These are phyloP conservation scores for Brettanomyces sp. DNA, from an alignment of 805 yeast genomes.

Conservation along the genomic window DNA sequence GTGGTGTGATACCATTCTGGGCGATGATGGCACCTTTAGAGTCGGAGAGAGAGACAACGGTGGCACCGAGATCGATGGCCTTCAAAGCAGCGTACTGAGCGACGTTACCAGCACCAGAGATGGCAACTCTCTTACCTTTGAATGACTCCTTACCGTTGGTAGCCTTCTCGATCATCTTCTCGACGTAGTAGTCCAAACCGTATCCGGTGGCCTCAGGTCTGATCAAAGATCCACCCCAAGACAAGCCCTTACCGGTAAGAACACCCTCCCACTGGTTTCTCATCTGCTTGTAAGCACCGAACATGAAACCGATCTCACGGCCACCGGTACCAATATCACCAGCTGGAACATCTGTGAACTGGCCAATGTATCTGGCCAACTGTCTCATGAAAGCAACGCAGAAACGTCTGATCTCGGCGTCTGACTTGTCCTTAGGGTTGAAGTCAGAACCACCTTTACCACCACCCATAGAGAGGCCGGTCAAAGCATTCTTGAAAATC, in stretches of 20 bases:
- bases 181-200: constrained; percentile 94
- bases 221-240: constrained; percentile 98
- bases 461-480: constrained; percentile 98
- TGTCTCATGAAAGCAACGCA: constrained; percentile 94
- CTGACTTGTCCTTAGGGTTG: constrained; percentile 92
- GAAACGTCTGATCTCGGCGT: constrained; percentile 92
- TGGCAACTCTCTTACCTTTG: constrained; percentile 88
- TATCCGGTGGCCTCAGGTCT: constrained; percentile 99
- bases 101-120: constrained; percentile 98
- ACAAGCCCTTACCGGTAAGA: constrained; percentile 92
- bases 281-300: constrained; percentile 92
- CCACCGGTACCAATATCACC: constrained; percentile 99
- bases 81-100: constrained; percentile 98
- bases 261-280: constrained; percentile 95
- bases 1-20: constrained; percentile 73
- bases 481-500: constrained; percentile 94
- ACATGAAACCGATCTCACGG: constrained; percentile 87
- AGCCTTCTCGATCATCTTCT: constrained; percentile 94
- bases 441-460: constrained; percentile 99
- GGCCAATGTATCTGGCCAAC: constrained; percentile 92
- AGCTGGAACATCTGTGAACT: constrained; percentile 97
- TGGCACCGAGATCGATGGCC: constrained; percentile 94
- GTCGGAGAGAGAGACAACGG: constrained; percentile 88
- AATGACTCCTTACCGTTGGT: constrained; percentile 82
- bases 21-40: constrained; percentile 84